Base-by-base conservation (phyloP, 2,329 filamentous ascomycete species). In the Phaeoacremonium minimum region DNA sequence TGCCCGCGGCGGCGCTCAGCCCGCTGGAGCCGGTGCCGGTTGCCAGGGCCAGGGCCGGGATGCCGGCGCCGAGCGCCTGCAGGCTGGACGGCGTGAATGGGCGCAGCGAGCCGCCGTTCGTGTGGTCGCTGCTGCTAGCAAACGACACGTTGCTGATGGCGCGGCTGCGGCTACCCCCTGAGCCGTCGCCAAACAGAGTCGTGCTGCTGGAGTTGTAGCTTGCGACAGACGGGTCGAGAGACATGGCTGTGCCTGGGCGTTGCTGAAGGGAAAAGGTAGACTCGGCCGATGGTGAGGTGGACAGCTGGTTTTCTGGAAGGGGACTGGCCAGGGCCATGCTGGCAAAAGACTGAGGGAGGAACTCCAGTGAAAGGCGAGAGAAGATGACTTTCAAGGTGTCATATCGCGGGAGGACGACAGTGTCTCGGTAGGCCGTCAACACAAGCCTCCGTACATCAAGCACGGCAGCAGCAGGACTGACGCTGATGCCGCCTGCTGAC, bases 371-470 rank as follows among this genome's bases (percentile, higher is more conserved):
- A 0, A 97, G 73, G 3, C 91, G 81, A 3, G 87, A 95, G 64
- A 96, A 96, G 38, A 93, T 91, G 6, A 80, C 78, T 67, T 93
- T 94, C 16, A 98, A 76, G 6, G 79, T 82, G 38, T 96, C 90
- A 60, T 95, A 93, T 34, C 91, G 82, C 2, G 88, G 87, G 1
- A 98, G 67, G 33, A 98, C 87, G 39, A 98, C 80, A 15, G 77
- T 82, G 58, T 98, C 93, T 35, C 93, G 82, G 64, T 93, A 98
- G 4, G 86, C 80, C 15, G 88, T 82, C 15, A 98, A 75, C 0
- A 95, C 88, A 29, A 97, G 81, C 16, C 88, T 78, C n/a, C 91
- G 80, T 1, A 97, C 84, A 48, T 97, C 90, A 3, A 96, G 73
- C 28, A 85, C 73, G 18, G 61, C 59, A 18, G 60, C 63, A n/a